phyloP scores from a whole-genome alignment of 192 early-diverging fungal species.

The Pilaira anomala region DNA sequence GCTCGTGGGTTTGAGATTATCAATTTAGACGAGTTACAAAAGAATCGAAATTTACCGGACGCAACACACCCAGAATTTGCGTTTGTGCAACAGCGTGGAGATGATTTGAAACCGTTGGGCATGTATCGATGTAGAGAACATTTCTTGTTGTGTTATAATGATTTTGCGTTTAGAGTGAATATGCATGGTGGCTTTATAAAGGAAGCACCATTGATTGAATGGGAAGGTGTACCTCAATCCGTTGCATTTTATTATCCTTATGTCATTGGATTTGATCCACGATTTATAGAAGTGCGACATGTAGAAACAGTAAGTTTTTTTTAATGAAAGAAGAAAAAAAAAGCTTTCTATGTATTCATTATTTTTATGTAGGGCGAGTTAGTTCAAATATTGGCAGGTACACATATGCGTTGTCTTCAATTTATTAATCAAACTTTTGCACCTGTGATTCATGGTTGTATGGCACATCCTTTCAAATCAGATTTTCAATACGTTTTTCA shows the following conservation, averaged over 20 bases:
- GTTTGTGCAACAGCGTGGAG: constrained; percentile 74
- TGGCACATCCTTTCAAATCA: constrained; percentile 32
- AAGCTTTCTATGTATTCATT: constrained; percentile 13
- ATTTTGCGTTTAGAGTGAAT: constrained; percentile 79
- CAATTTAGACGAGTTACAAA: constrained; percentile 76
- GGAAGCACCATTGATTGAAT: constrained; percentile 59
- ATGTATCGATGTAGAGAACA: constrained; percentile 73
- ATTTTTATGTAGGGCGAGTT: constrained; percentile 38
- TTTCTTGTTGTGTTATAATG: constrained; percentile 89
- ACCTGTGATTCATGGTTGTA: constrained; percentile 35
- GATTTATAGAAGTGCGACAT: constrained; percentile 87
- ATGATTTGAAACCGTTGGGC: constrained; percentile 73
- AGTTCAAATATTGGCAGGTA: constrained; percentile 52
- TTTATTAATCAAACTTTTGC: constrained; percentile 32
- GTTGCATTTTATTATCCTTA: constrained; percentile 83
- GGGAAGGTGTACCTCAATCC: constrained; percentile 80
- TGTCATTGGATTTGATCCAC: constrained; percentile 84
- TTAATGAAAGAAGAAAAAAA: constrained; percentile 1
- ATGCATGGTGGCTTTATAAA: constrained; percentile 47
- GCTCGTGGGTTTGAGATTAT: constrained; percentile 92
- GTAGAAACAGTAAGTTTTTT: constrained; percentile 61
- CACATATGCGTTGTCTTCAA: constrained; percentile 58
- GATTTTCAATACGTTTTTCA: constrained; percentile 37
- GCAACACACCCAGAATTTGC: constrained; percentile 69
- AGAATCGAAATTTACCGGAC: constrained; percentile 78